phyloP scores from a whole-genome alignment of 768 basidiomycete genomes.

The Suillus sp. region DNA sequence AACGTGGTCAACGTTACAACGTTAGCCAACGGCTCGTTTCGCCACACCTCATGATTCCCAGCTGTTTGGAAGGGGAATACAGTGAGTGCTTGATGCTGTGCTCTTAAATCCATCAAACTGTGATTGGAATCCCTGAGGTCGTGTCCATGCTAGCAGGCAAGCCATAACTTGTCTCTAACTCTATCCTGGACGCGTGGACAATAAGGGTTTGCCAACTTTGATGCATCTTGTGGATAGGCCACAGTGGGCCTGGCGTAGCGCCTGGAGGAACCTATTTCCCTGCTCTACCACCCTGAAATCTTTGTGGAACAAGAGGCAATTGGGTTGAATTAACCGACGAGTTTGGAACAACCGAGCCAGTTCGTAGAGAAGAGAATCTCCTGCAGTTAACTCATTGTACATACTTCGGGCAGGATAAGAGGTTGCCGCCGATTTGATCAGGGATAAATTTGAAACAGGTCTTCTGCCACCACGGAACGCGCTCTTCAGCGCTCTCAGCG shows the following conservation, averaged over 20 bases:
- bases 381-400: not conserved
- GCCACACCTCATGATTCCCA: not conserved
- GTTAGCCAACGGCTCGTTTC: not conserved
- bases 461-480: not conserved
- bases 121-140: not conserved
- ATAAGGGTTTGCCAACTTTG: not conserved
- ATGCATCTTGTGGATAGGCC: not conserved
- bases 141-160: not conserved
- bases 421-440: not conserved
- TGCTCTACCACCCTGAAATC: not conserved
- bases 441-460: not conserved
- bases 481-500: not conserved
- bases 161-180: not conserved
- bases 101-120: not conserved
- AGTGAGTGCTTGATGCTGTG: not conserved
- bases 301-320: not conserved
- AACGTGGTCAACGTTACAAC: constrained; percentile 3
- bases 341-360: not conserved
- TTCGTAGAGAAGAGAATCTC: not conserved
- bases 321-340: not conserved
- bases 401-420: not conserved
- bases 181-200: not conserved
- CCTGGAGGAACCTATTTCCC: not conserved
- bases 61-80: not conserved
- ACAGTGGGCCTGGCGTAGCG: not conserved